Percentiles rank a stretch among this genome's conserved stretches.
phyloP scores from a whole-genome alignment of 2,329 filamentous ascomycete genomes.

The Microcyclospora pomicola region DNA sequence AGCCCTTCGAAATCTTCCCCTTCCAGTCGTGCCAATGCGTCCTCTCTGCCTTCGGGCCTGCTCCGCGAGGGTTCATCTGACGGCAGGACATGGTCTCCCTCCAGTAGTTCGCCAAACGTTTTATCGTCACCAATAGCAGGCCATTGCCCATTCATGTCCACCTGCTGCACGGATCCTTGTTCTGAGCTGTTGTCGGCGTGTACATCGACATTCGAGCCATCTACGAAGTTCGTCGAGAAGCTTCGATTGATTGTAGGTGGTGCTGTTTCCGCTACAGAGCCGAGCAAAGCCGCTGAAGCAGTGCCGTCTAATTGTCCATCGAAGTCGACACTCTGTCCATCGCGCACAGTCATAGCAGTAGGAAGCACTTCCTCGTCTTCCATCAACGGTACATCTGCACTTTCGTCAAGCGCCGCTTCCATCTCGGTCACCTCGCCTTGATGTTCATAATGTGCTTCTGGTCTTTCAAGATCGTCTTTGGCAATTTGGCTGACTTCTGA shows the following conservation, averaged over 20 bases:
- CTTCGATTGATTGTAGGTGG: constrained; percentile 7
- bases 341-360: constrained; percentile 5
- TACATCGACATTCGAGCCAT: constrained; percentile 2
- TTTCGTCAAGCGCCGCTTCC: constrained; percentile 33
- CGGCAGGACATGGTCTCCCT: constrained; percentile 3
- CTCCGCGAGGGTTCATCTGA: background rate
- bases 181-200: constrained; percentile 1
- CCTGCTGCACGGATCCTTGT: background rate
- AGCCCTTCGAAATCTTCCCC: background rate
- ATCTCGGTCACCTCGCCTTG: constrained; percentile 32
- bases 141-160: constrained; percentile 12
- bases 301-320: too few relatives aligned
- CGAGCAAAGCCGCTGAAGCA: background rate
- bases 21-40: constrained; percentile 5
- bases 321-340: too few relatives aligned
- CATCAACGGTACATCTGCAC: constrained; percentile 28
- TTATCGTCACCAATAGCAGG: constrained; percentile 19
- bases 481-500: constrained; percentile 13
- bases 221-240: constrained; percentile 16
- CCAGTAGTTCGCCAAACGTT: constrained; percentile 20
- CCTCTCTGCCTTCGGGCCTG: background rate
- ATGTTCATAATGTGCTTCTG: constrained; percentile 30
- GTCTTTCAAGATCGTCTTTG: constrained; percentile 6
- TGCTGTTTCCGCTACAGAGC: constrained; percentile 4
- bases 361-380: constrained; percentile 25